Evolutionary conservation across 352 stramenopile species (phyloP).

Genomic region (Phytophthora tubulina): DNA sequence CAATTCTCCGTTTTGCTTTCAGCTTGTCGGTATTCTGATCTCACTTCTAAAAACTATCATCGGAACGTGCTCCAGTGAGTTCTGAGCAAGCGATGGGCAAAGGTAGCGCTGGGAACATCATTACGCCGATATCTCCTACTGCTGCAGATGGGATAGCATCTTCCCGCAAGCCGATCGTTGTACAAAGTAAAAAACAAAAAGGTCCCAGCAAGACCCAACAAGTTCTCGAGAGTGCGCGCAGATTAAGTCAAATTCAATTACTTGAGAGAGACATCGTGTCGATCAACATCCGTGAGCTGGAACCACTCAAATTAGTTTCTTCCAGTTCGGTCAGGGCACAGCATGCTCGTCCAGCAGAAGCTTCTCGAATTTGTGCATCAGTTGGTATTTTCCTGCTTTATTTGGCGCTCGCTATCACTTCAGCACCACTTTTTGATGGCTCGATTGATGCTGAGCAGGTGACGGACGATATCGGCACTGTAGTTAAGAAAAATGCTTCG

Average conservation of each 20-base stretch:
- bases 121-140: conserved; percentile 14
- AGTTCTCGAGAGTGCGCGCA: conserved; percentile 6
- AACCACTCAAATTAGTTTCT: conserved; percentile 19
- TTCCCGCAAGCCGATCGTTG: conserved; percentile 10
- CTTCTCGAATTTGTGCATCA: conserved; percentile 18
- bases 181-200: neutral
- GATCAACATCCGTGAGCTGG: conserved; percentile 31
- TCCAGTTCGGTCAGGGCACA: neutral
- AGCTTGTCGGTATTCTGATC: neutral
- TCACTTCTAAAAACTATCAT: neutral
- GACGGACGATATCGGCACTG: conserved; percentile 35
- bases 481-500: conserved; percentile 50
- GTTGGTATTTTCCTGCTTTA: conserved; percentile 46
- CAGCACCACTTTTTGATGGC: conserved; percentile 41
- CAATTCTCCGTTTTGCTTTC: no score
- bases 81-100: conserved; percentile 1
- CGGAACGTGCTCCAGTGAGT: no score
- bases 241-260: conserved; percentile 23
- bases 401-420: conserved; percentile 41
- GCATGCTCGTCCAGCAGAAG: conserved; percentile 27
- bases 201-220: neutral
- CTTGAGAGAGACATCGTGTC: conserved; percentile 43
- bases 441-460: conserved; percentile 48
- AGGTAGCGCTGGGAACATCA: neutral
- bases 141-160: neutral